These are phyloP conservation scores for Cordyceps militaris DNA, from an alignment of 2,329 filamentous ascomycete species.

Conservation along the genomic window DNA sequence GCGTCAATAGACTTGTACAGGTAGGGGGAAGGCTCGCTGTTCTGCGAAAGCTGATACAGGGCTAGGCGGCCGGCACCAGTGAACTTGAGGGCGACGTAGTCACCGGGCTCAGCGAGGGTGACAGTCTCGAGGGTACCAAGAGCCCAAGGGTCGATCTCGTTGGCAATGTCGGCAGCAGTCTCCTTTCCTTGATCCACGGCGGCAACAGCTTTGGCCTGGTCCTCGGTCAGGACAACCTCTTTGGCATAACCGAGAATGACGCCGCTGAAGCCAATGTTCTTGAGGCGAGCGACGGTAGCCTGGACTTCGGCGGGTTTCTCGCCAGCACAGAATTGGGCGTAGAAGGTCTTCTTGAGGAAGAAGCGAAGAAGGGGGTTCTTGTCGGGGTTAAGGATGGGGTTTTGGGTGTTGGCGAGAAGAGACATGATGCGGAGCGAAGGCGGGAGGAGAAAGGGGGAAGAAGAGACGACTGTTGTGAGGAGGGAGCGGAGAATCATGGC, in stretches of 20 bases:
- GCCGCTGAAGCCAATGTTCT: conserved; percentile 70
- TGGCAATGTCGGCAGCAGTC: conserved; percentile 40
- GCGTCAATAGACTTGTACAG: conserved; percentile 64
- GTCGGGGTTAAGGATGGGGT: conserved; percentile 63
- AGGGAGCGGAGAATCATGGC: conserved; percentile 62
- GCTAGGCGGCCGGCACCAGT: conserved; percentile 74
- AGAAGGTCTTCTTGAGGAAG: conserved; percentile 75
- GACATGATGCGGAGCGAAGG: conserved; percentile 64
- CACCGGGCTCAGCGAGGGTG: conserved; percentile 52
- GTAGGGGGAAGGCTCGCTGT: conserved; percentile 54
- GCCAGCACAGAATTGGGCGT: conserved; percentile 86
- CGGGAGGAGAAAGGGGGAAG: conserved; percentile 59
- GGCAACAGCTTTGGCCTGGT: conserved; percentile 39
- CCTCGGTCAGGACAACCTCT: conserved; percentile 65
- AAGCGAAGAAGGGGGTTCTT: conserved; percentile 63
- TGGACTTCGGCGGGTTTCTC: conserved; percentile 63
- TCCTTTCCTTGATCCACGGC: conserved; percentile 39
- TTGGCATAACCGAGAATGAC: conserved; percentile 79
- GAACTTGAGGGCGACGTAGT: conserved; percentile 67
- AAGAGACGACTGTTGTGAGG: conserved; percentile 62
- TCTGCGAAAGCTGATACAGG: conserved; percentile 56
- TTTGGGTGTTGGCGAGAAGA: conserved; percentile 61
- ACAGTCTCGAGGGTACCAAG: conserved; percentile 70
- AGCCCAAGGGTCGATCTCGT: conserved; percentile 65
- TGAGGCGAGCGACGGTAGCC: conserved; percentile 56